These are phyloP conservation scores for Ceratocystis cubensis DNA, from an alignment of 2,329 filamentous ascomycete species.

Conservation along the genomic window DNA sequence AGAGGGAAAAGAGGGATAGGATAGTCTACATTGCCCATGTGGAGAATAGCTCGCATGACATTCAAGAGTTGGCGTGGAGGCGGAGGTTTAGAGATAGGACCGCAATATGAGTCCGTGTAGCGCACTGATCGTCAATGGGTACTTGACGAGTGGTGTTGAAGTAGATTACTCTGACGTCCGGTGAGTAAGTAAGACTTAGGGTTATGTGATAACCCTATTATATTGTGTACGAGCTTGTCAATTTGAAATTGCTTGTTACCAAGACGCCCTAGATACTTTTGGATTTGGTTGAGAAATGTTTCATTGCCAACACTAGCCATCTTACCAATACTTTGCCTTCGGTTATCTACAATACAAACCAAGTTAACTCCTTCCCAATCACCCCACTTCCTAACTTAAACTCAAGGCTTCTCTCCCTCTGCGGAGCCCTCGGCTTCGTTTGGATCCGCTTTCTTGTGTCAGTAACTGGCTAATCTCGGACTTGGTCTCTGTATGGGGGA, in stretches of 20 bases:
- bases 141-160: neutral
- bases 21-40: neutral
- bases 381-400: neutral
- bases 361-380: neutral
- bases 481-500: neutral
- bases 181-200: neutral
- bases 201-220: neutral
- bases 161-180: slow-evolving; percentile 5
- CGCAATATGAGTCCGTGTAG: neutral
- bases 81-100: neutral
- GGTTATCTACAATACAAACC: neutral
- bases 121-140: neutral
- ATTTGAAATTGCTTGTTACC: neutral
- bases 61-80: neutral
- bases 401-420: neutral
- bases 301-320: neutral
- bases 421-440: slow-evolving; percentile 2
- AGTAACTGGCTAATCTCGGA: neutral
- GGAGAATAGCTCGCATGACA: slow-evolving; percentile 1
- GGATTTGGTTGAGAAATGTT: too few species aligned
- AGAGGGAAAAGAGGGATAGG: neutral
- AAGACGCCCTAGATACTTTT: neutral
- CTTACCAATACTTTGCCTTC: neutral
- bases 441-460: neutral
- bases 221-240: too few species aligned